Base-by-base conservation (phyloP, 1,284 basidiomycete genomes). In the Abortiporus biennis region DNA sequence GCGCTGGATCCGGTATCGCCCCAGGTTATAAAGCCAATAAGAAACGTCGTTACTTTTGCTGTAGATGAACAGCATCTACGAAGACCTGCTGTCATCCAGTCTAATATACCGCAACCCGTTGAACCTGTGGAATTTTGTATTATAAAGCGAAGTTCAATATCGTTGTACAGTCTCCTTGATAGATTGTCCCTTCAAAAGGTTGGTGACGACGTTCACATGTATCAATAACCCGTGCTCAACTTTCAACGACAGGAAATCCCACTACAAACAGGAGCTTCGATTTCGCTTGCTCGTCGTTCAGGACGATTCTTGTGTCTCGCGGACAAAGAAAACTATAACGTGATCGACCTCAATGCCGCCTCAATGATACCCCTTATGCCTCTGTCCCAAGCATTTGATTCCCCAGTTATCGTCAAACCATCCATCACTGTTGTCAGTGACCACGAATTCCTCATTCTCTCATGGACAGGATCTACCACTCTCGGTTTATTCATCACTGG, bases 401-500 rank as follows among this genome's bases (percentile, higher is more conserved):
- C 65, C 42, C 57, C 66, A 40, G 25, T 30, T 13, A 6, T 6
- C 0, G 65, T 84, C 20, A 80, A 84, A 39, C 89, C 90, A 0
- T 78, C 76, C 35, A 85, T 93, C 36, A 78, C 79, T 1, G 78
- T 89, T 20, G 76, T 93, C 29, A 74, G 75, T 23, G 76, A 78
- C 34, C 77, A 77, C 52, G 92, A 95, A 60, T 95, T 92, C 49
- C 69, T 89, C 35, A 67, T 88, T 15, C 63, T 83, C n/a, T 85
- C 80, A 1, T 85, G 79, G 78, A 89, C 80, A 1, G 91, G 88
- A 6, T 62, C 67, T 4, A 79, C 72, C 44, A 85, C 88, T 0
- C 69, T 95, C 42, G 92, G 92, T 0, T 65, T 95, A 1, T 95
- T 96, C 56, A 71, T 95, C 48, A 90, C 77, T 20, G 78, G 80